Base-by-base conservation (phyloP, 2,329 filamentous ascomycete species). In the Capronia coronata region DNA sequence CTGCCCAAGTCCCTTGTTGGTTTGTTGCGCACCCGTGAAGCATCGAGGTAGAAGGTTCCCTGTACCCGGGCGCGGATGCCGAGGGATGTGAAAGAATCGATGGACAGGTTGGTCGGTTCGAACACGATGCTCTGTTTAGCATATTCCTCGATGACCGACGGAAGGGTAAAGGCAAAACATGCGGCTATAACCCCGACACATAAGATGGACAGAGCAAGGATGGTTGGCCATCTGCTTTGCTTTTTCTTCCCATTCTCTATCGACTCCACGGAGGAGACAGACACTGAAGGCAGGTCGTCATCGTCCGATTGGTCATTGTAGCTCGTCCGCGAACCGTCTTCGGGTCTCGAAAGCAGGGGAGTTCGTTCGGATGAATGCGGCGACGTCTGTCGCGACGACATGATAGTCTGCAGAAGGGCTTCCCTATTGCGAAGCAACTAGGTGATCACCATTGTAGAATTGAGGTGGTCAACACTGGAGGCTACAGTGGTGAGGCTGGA, bases 141-240 rank as follows among this genome's bases (percentile, higher is more conserved):
- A 67, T 98, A 98, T 64, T 87, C 79, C 67, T 94, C 82, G 9
- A 94, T 80, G 6, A 84, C 80, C 13, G 84, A 82, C 1, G 91
- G 90, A 0, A 85, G 79, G 46, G 94, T 78, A 69, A 95, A 95
- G 13, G 83, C 87, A 48, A 91, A 71, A 13, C 85, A 82, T 59
- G 94, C 87, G 22, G 75, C 65, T 18, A 91, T 61, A 4, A 84
- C 74, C 5, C 82, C 62, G 1, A 79, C 58, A 42, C 77, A 84
- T 7, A 97, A 70, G 1, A 84, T 49, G 1, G 76, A 59, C 54
- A 95, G 79, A 23, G 90, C 84, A 30, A 94, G 74, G 25, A 88
- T 73, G 30, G 85, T 91, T 7, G 87, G 84, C 87, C 87, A 94
- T 70, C 82, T 74, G 57, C 73, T 71, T 56, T 68, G 51, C 27